Percentiles rank a stretch among this genome's conserved stretches.
Evolutionary conservation across 1,284 basidiomycete species (phyloP).

Genomic region (Malassezia psittaci): DNA sequence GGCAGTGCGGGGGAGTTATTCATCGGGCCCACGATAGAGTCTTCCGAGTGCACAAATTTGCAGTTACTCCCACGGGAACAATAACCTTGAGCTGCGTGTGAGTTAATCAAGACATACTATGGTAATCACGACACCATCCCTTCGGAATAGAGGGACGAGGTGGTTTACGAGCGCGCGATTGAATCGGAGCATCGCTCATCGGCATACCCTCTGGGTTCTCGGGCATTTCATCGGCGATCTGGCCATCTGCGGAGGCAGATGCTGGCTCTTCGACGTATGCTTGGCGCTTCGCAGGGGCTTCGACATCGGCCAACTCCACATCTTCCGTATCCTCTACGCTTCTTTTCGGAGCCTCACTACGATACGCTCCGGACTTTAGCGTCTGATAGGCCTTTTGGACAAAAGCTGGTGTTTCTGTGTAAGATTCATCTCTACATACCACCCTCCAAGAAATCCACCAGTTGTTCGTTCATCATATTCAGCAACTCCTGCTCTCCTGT

Average conservation of each 20-base stretch:
- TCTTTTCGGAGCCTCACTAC: constrained; percentile 12
- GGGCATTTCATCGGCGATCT: constrained; percentile 1
- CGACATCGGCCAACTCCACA: neutral
- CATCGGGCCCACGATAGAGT: constrained; percentile 19
- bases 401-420: constrained; percentile 55
- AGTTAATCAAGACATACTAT: constrained; percentile 19
- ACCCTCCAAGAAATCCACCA: constrained; percentile 84
- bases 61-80: constrained; percentile 81
- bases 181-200: neutral
- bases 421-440: constrained; percentile 50
- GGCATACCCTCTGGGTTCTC: constrained; percentile 8
- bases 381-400: constrained; percentile 73
- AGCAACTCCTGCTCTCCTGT: constrained; percentile 70
- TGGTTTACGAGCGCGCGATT: constrained; percentile 14
- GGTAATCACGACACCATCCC: constrained; percentile 41
- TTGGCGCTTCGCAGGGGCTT: constrained; percentile 7
- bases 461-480: constrained; percentile 63
- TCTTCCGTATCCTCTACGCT: neutral
- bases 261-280: neutral
- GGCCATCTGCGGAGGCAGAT: neutral
- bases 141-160: constrained; percentile 13
- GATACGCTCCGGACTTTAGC: constrained; percentile 40
- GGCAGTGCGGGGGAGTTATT: constrained; percentile 9
- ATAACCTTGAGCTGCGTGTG: constrained; percentile 53
- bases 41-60: constrained; percentile 66